These are phyloP conservation scores for Nakaseomyces bracarensis DNA, from an alignment of 1,139 yeast species.

Conservation along the genomic window DNA sequence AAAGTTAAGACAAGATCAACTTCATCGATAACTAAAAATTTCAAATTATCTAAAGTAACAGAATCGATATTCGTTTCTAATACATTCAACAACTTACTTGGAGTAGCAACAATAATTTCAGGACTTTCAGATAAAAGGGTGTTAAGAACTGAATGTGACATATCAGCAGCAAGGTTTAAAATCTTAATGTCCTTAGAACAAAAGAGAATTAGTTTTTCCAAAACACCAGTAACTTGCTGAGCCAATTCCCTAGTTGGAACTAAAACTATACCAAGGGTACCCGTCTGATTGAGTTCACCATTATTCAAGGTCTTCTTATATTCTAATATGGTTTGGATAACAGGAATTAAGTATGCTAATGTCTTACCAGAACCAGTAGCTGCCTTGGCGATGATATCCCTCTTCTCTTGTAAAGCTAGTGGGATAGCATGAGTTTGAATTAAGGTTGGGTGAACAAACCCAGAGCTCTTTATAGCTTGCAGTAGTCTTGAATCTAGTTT, in stretches of 20 bases:
- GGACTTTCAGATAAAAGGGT: slow-evolving; percentile 69
- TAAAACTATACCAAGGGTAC: slow-evolving; percentile 49
- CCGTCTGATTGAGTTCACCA: slow-evolving; percentile 23
- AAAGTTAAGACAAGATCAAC: slow-evolving; percentile 86
- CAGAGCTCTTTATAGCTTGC: slow-evolving; percentile 78
- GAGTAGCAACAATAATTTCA: slow-evolving; percentile 79
- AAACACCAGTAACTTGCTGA: slow-evolving; percentile 67
- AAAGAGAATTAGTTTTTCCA: slow-evolving; percentile 59
- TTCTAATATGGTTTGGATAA: slow-evolving; percentile 55
- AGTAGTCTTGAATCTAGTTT: slow-evolving; percentile 70
- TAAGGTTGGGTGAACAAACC: slow-evolving; percentile 77
- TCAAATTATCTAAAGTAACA: slow-evolving; percentile 46
- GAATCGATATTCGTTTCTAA: slow-evolving; percentile 40
- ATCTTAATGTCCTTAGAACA: slow-evolving; percentile 59
- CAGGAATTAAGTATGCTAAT: slow-evolving; percentile 74
- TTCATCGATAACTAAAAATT: slow-evolving; percentile 83
- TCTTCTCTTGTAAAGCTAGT: slow-evolving; percentile 73
- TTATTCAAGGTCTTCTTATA: slow-evolving; percentile 26
- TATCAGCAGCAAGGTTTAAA: slow-evolving; percentile 67
- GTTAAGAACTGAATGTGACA: slow-evolving; percentile 63
- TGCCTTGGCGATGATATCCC: slow-evolving; percentile 83
- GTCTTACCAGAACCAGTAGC: slow-evolving; percentile 91
- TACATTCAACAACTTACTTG: slow-evolving; percentile 62
- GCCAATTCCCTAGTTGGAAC: slow-evolving; percentile 86
- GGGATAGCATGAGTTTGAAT: slow-evolving; percentile 92